Evolutionary conservation across 306 rosid species (phyloP).

Genomic region (Fragaria ananassa): DNA sequence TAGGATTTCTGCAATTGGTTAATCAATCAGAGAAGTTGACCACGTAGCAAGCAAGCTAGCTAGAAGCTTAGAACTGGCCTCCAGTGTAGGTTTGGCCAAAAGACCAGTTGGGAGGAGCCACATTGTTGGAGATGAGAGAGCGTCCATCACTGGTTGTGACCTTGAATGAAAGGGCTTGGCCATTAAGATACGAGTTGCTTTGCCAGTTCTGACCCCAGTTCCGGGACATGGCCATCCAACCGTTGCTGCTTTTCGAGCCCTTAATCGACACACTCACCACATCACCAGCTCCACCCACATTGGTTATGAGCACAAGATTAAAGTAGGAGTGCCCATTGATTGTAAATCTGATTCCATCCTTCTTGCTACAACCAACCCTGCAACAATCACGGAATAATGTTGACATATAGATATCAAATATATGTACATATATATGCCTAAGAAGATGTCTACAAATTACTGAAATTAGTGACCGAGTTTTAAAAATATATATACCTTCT

Average conservation of each 20-base stretch:
- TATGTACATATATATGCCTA: not conserved
- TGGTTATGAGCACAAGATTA: constrained; percentile 62
- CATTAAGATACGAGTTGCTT: constrained; percentile 54
- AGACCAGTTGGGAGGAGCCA: constrained; percentile 60
- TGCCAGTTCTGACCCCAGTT: constrained; percentile 96
- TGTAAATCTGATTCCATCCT: constrained; percentile 88
- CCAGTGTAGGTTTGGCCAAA: constrained; percentile 60
- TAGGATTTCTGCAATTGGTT: not conserved
- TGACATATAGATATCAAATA: not conserved
- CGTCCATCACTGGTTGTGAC: constrained; percentile 63
- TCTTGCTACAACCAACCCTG: constrained; percentile 83
- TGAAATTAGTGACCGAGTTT: no score
- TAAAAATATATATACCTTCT: constrained; percentile 48
- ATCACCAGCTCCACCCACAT: constrained; percentile 86
- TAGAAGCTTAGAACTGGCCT: constrained; percentile 6
- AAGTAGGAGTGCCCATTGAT: constrained; percentile 83
- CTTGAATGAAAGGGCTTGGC: constrained; percentile 66
- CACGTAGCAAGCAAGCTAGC: not conserved
- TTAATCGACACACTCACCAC: constrained; percentile 64
- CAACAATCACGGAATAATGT: not conserved
- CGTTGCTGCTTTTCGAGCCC: constrained; percentile 50
- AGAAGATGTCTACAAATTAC: not conserved
- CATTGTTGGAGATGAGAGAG: constrained; percentile 40
- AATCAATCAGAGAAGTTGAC: not conserved
- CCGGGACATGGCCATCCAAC: constrained; percentile 63